These are phyloP conservation scores for Viola odorata DNA, from an alignment of 345 rosid species.

Conservation along the genomic window DNA sequence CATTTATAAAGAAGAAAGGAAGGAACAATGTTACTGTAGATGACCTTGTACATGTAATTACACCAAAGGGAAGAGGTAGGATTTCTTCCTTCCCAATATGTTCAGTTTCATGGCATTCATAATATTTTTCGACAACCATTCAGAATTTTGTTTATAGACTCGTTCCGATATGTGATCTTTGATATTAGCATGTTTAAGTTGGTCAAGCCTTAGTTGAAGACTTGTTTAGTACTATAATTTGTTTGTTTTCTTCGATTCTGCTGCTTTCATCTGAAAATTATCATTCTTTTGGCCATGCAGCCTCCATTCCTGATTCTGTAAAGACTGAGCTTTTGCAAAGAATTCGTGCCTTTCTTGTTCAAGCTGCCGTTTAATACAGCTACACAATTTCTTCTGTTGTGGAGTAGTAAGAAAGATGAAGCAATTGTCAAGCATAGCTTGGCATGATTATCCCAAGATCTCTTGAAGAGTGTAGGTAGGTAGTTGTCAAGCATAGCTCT, in stretches of 20 bases:
- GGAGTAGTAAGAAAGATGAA: background rate
- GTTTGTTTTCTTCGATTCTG: background rate
- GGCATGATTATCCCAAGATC: background rate
- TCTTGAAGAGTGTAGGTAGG: slow-evolving; percentile 1
- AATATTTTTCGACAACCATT: background rate
- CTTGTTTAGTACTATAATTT: background rate
- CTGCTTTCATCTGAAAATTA: background rate
- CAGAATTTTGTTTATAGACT: background rate
- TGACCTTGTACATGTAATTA: slow-evolving; percentile 67
- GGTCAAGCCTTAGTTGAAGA: background rate
- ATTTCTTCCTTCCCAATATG: background rate
- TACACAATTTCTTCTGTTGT: slow-evolving; percentile 1
- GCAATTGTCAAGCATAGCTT: background rate
- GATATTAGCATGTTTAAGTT: background rate
- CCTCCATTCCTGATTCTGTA: slow-evolving; percentile 60
- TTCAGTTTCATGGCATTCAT: background rate
- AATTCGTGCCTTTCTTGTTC: slow-evolving; percentile 47
- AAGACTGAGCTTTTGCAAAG: slow-evolving; percentile 67
- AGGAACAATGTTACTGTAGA: slow-evolving; percentile 71
- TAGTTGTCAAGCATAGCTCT: too few relatives aligned
- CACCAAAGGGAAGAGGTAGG: slow-evolving; percentile 84
- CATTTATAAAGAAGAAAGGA: slow-evolving; percentile 66
- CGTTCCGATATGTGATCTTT: background rate
- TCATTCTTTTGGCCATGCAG: slow-evolving; percentile 32
- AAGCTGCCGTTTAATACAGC: slow-evolving; percentile 33